Evolutionary conservation across 2,329 filamentous ascomycete genomes (phyloP).

Genomic region (Stemphylium beticola): DNA sequence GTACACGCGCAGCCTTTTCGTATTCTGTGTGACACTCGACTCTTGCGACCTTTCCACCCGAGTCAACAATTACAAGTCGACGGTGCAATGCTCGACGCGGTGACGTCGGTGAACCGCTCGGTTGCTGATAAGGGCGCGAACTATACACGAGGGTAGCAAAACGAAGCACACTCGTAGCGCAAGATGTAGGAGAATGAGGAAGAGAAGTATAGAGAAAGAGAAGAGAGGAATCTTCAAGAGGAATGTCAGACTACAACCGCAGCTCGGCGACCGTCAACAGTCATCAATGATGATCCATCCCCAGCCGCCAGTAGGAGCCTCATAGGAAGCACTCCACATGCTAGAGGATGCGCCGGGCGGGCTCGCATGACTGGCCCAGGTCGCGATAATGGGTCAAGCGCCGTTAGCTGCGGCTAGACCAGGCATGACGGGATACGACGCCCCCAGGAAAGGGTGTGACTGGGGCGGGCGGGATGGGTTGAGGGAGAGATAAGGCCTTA

Average conservation of each 20-base stretch:
- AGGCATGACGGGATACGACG: constrained; percentile 18
- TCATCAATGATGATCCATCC: constrained; percentile 23
- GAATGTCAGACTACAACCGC: constrained; percentile 6
- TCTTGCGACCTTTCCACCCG: not conserved
- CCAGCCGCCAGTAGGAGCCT: constrained; percentile 7
- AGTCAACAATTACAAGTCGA: not conserved
- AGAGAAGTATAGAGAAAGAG: constrained; percentile 4
- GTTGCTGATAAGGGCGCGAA: constrained; percentile 15
- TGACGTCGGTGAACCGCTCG: constrained; percentile 20
- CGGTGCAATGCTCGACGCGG: constrained; percentile 10
- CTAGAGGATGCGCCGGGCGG: constrained; percentile 27
- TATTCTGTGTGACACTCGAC: not conserved
- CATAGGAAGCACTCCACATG: constrained; percentile 20
- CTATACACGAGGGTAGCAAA: constrained; percentile 3
- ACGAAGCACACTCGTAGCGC: constrained; percentile 5
- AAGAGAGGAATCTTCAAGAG: constrained; percentile 2
- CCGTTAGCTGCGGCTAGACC: constrained; percentile 23
- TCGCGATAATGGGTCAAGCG: constrained; percentile 20
- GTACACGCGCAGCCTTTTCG: not conserved
- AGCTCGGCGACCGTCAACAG: constrained; percentile 13
- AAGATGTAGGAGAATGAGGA: not conserved
- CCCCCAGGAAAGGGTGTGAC: constrained; percentile 14
- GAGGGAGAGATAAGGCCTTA: constrained; percentile 27
- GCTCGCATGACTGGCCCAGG: constrained; percentile 30
- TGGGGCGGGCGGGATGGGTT: constrained; percentile 21